Base-by-base conservation (phyloP, 2,329 filamentous ascomycete genomes). In the Fusarium sp. region DNA sequence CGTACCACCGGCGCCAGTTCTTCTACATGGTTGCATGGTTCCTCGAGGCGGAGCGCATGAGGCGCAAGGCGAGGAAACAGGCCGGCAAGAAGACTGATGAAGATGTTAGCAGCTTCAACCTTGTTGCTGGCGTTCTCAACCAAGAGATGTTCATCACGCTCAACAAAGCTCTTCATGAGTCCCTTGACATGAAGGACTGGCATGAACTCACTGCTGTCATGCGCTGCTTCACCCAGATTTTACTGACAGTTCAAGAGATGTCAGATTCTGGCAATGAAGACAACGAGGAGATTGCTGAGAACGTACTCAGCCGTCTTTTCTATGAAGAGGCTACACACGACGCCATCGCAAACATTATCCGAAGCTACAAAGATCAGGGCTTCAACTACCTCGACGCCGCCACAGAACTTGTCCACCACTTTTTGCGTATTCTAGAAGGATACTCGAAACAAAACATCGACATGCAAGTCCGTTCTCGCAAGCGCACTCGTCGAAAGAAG, bases 251-350 rank as follows among this genome's bases (percentile, higher is more conserved):
- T 2, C 93, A 97, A 74, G 93, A 96, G 66, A 98, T 99, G 94
- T 85, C 90, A 1, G 89, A 91, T 50, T 96, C 93, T 1, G 86
- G 87, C 1, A 86, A 92, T 29, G 94, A 97, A 68, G 94, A 97
- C n/a, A 93, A 99, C 71, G 91, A 97, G 76, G 96, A 98, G 73
- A 98, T 99, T 77, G 95, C 96, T 0, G 95, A 99, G 77, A 99
- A 99, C 73, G 97, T 97, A 11, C 88, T 97, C 57, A 96, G 91
- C 74, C 92, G 95, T 66, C 93, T 99, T n/a, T 99, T 99, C 78
- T 99, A 99, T 80, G 96, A 99, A 79, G 93, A 98, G 76, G 88
- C 92, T 0, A 97, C 94, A 0, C 94, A 99, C 75, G 95, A 99
- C 67, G 86, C 92, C 23, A 87, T 99, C 56, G 87, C 95, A 29